Evolutionary conservation across 805 yeast genomes (phyloP).

Genomic region (Yarrowia osloensis): DNA sequence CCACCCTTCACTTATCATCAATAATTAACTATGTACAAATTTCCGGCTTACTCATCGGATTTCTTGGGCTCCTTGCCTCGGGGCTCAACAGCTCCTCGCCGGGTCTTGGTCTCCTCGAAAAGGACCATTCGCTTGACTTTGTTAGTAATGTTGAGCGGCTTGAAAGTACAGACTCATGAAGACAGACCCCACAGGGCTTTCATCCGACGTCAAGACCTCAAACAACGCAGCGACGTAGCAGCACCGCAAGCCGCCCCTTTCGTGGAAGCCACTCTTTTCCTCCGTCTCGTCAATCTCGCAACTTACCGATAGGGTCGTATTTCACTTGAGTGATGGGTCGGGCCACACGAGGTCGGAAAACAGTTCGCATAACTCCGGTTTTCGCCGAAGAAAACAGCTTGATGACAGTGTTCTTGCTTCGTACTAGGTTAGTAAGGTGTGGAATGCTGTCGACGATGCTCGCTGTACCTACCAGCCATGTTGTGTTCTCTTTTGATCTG

Average conservation of each 20-base stretch:
- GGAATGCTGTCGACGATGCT: too few relatives aligned
- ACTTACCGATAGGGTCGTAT: constrained; percentile 70
- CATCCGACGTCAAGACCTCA: too few relatives aligned
- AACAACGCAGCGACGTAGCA: too few relatives aligned
- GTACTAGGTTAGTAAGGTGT: constrained; percentile 5
- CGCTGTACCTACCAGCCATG: constrained; percentile 14
- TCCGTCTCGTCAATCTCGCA: not conserved
- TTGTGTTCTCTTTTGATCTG: not conserved
- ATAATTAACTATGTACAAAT: constrained; percentile 26
- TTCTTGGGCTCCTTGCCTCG: constrained; percentile 24
- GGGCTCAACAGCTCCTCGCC: constrained; percentile 55
- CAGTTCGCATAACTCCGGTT: constrained; percentile 83
- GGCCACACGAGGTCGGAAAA: constrained; percentile 78
- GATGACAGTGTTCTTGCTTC: constrained; percentile 77
- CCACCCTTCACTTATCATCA: not conserved
- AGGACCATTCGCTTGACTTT: constrained; percentile 83
- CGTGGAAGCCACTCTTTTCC: too few relatives aligned
- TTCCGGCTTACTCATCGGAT: not conserved
- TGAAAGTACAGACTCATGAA: too few relatives aligned
- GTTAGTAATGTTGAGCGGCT: constrained; percentile 16
- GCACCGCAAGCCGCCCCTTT: too few relatives aligned
- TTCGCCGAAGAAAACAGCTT: constrained; percentile 86
- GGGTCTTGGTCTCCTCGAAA: constrained; percentile 83
- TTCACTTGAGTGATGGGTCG: constrained; percentile 77
- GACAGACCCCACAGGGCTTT: too few relatives aligned